phyloP scores from a whole-genome alignment of 208 protist genomes.

The Leishmania mexicana region DNA sequence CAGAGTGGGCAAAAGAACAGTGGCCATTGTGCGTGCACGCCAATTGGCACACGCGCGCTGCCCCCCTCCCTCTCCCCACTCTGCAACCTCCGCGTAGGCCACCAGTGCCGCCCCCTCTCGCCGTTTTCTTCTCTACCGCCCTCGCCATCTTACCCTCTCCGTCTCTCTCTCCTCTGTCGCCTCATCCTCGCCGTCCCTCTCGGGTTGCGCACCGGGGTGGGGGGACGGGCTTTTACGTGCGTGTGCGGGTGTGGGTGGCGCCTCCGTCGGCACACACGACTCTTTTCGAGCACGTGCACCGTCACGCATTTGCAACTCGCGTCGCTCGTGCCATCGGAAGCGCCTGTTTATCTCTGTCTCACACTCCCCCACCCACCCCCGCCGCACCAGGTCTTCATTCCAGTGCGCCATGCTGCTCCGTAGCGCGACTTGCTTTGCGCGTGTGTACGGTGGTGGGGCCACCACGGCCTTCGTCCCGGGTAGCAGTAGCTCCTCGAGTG shows the following conservation, averaged over 20 bases:
- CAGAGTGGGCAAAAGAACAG: background rate
- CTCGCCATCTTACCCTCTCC: background rate
- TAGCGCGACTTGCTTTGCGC: conserved; percentile 34
- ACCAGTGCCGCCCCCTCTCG: background rate
- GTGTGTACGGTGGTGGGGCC: conserved; percentile 66
- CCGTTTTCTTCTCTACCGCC: background rate
- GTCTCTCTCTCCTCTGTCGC: background rate
- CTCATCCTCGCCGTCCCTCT: background rate
- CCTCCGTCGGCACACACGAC: background rate
- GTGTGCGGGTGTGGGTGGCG: background rate
- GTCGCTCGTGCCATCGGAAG: background rate
- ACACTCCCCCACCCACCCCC: background rate
- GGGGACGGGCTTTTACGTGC: background rate
- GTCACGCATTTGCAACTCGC: background rate
- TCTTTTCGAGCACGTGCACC: background rate
- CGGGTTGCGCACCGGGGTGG: background rate
- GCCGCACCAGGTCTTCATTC: background rate
- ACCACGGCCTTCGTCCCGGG: conserved; percentile 34
- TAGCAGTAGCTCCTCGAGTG: conserved; percentile 21
- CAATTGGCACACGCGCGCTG: background rate
- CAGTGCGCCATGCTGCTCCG: conserved; percentile 11
- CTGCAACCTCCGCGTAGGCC: background rate
- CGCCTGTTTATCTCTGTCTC: background rate
- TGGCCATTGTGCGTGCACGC: background rate
- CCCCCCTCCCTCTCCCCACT: background rate